These are phyloP conservation scores for Cyclotella cryptica DNA, from an alignment of 108 stramenopile genomes.

Conservation along the genomic window DNA sequence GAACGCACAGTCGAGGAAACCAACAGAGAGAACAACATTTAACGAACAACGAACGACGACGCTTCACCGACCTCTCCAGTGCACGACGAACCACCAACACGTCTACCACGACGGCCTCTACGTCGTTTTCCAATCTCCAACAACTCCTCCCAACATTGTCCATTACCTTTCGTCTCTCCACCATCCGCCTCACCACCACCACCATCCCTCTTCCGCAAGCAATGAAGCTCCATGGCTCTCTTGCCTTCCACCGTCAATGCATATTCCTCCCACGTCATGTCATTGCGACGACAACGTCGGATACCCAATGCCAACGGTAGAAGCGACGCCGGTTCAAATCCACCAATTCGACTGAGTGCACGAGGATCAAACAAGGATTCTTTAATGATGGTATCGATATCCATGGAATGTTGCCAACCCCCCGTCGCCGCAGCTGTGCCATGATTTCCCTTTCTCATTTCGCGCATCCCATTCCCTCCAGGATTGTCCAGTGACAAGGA, in stretches of 20 bases:
- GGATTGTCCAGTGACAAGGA: too few relatives aligned
- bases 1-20: too few relatives aligned
- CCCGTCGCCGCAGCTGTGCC: background rate
- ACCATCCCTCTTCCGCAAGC: background rate
- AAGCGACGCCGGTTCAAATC: constrained; percentile 51
- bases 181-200: constrained; percentile 4
- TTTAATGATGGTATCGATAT: constrained; percentile 24
- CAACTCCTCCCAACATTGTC: constrained; percentile 12
- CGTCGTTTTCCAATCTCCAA: constrained; percentile 41
- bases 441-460: constrained; percentile 1
- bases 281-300: constrained; percentile 29
- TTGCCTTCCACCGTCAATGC: constrained; percentile 33
- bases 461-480: background rate
- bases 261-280: constrained; percentile 47
- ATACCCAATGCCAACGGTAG: constrained; percentile 53
- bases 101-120: constrained; percentile 36
- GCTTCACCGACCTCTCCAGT: too few relatives aligned
- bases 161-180: too few relatives aligned
- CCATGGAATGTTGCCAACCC: background rate
- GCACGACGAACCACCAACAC: too few relatives aligned
- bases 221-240: constrained; percentile 22
- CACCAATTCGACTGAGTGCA: constrained; percentile 49
- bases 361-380: constrained; percentile 45
- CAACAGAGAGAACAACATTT: too few relatives aligned
- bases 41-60: too few relatives aligned